Conservation (phyloP, 1,284 basidiomycete species). For the Athelia psychrophila region DNA sequence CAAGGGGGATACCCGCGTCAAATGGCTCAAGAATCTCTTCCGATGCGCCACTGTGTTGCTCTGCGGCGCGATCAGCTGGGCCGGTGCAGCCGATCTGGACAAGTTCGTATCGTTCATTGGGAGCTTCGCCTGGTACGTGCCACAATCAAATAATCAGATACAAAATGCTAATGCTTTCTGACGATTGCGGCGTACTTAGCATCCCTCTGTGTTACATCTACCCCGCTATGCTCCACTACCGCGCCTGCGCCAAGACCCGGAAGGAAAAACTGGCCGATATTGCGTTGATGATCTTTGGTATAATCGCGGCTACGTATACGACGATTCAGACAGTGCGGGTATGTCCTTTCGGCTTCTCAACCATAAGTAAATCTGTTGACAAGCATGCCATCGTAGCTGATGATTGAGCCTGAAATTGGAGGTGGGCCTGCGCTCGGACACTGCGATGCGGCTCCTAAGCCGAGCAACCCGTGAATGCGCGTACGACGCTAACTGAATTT, state of each 20-base stretch:
- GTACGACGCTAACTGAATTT: no score
- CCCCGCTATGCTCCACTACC: slow-evolving; percentile 92
- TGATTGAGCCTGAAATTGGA: slow-evolving; percentile 32
- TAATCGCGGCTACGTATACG: slow-evolving; percentile 83
- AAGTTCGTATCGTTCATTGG: slow-evolving; percentile 97
- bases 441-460: slow-evolving; percentile 20
- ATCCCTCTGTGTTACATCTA: slow-evolving; percentile 95
- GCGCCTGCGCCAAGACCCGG: slow-evolving; percentile 77
- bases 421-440: slow-evolving; percentile 35
- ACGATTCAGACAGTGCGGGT: slow-evolving; percentile 77
- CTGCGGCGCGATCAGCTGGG: slow-evolving; percentile 78
- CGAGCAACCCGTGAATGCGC: no score
- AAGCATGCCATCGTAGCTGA: slow-evolving; percentile 28
- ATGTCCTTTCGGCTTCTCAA: slow-evolving; percentile 18
- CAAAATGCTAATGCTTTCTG: slow-evolving; percentile 6
- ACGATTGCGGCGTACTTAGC: slow-evolving; percentile 36
- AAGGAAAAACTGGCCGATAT: slow-evolving; percentile 75
- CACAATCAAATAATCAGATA: no score
- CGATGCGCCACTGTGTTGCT: slow-evolving; percentile 74
- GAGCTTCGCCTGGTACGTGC: slow-evolving; percentile 85
- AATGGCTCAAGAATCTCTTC: slow-evolving; percentile 94
- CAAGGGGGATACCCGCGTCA: slow-evolving; percentile 64
- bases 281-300: slow-evolving; percentile 79
- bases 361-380: not conserved
- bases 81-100: slow-evolving; percentile 89